These are phyloP conservation scores for Paxillus ammoniavirescens DNA, from an alignment of 768 basidiomycete genomes.

Conservation along the genomic window DNA sequence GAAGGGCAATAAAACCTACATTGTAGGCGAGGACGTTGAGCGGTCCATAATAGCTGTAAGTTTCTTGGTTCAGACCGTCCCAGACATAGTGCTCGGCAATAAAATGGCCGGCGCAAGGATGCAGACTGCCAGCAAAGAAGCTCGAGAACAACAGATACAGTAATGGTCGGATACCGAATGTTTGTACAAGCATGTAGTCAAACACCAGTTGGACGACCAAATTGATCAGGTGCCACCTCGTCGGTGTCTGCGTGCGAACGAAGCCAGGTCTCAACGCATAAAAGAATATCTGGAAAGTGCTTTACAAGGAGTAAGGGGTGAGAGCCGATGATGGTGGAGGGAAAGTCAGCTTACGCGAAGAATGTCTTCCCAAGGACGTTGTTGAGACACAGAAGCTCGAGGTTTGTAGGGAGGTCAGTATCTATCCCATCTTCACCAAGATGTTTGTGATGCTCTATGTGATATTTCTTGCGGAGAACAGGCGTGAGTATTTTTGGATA, in stretches of 20 bases:
- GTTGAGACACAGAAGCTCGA: conserved; percentile 85
- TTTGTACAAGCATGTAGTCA: conserved; percentile 62
- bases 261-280: conserved; percentile 96
- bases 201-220: conserved; percentile 65
- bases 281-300: conserved; percentile 97
- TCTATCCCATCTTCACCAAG: conserved; percentile 95
- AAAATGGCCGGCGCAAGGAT: conserved; percentile 96
- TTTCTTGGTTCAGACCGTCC: conserved; percentile 92
- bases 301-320: conserved; percentile 28
- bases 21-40: conserved; percentile 93
- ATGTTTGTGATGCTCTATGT: conserved; percentile 95
- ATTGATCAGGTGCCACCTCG: conserved; percentile 85
- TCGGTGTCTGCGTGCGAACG: conserved; percentile 78
- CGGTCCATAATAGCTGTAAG: conserved; percentile 94
- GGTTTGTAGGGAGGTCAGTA: conserved; percentile 85
- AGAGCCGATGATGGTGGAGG: not conserved
- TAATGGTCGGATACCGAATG: conserved; percentile 48
- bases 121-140: conserved; percentile 95
- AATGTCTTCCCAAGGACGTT: conserved; percentile 98
- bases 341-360: conserved; percentile 70
- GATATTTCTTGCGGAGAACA: conserved; percentile 61
- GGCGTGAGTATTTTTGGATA: conserved; percentile 2
- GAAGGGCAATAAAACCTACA: conserved; percentile 43
- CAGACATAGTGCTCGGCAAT: conserved; percentile 97
- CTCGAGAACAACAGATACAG: conserved; percentile 85